A percentile compares a stretch with the other conserved stretches of the same genome.
These are phyloP conservation scores for Sporisorium graminicola DNA, from an alignment of 1,284 basidiomycete genomes.

Conservation along the genomic window DNA sequence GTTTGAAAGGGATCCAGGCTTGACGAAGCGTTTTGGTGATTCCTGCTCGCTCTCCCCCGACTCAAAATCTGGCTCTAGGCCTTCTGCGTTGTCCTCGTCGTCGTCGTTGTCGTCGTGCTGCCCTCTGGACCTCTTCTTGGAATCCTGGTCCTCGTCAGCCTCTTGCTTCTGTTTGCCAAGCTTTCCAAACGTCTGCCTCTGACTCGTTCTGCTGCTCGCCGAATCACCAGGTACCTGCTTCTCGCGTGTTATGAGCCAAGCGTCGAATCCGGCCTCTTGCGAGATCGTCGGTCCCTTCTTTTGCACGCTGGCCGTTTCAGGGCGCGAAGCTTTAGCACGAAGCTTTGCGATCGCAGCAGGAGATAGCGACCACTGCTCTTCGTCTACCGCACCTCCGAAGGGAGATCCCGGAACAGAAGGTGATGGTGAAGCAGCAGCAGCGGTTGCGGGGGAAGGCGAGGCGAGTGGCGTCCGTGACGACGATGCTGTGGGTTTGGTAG, in stretches of 20 bases:
- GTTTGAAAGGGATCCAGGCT: slow-evolving; percentile 22
- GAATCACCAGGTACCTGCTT: not conserved
- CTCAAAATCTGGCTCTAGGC: slow-evolving; percentile 19
- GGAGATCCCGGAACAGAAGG: slow-evolving; percentile 9
- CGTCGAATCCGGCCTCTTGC: slow-evolving; percentile 45
- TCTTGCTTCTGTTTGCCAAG: slow-evolving; percentile 20
- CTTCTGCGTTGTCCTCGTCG: too few species aligned
- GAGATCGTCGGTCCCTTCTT: slow-evolving; percentile 6
- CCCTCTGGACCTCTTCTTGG: slow-evolving; percentile 5
- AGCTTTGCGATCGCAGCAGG: slow-evolving; percentile 35
- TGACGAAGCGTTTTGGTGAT: slow-evolving; percentile 20
- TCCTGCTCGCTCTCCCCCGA: slow-evolving; percentile 12
- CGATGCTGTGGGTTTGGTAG: slow-evolving; percentile 3
- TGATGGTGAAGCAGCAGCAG: slow-evolving; percentile 11
- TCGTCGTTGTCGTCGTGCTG: not conserved
- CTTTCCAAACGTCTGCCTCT: slow-evolving; percentile 29
- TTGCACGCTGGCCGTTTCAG: too few species aligned
- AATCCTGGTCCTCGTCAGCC: slow-evolving; percentile 7
- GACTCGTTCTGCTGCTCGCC: not conserved
- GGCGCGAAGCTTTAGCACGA: slow-evolving; percentile 11
- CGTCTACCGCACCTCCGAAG: slow-evolving; percentile 5
- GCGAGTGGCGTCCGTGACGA: not conserved
- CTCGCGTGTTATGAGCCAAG: slow-evolving; percentile 37
- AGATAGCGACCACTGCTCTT: slow-evolving; percentile 43
- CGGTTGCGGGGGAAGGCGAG: slow-evolving; percentile 9